These are phyloP conservation scores for Coemansia sp. DNA, from an alignment of 371 early-diverging fungal genomes.

Conservation along the genomic window DNA sequence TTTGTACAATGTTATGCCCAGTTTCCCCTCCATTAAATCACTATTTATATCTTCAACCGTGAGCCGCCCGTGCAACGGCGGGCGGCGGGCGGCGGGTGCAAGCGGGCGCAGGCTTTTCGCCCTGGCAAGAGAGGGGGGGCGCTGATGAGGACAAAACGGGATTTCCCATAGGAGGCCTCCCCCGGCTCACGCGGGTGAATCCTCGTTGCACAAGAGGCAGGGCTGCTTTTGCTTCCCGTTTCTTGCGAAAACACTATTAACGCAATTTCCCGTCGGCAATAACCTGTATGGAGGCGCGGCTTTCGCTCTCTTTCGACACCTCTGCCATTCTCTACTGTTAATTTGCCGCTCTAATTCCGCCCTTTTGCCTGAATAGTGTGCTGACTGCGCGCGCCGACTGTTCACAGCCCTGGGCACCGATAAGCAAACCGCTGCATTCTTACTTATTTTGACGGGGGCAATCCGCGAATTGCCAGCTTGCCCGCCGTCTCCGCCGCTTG, in stretches of 20 bases:
- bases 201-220: too few relatives aligned
- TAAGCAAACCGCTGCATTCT: background rate
- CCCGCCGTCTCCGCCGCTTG: too few relatives aligned
- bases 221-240: background rate
- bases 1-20: slow-evolving; percentile 2
- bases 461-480: background rate
- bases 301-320: background rate
- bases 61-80: background rate
- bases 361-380: background rate
- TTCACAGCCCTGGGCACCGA: background rate
- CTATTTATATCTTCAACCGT: background rate
- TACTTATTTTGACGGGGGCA: background rate
- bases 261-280: background rate
- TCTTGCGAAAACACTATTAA: background rate
- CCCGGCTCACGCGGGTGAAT: too few relatives aligned
- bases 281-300: background rate
- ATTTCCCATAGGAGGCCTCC: too few relatives aligned
- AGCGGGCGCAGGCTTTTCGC: too few relatives aligned
- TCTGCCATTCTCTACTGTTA: slow-evolving; percentile 3
- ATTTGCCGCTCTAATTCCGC: slow-evolving; percentile 8
- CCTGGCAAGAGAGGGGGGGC: too few relatives aligned
- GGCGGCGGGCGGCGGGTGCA: too few relatives aligned
- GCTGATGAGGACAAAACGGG: too few relatives aligned
- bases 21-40: background rate
- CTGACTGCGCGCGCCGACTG: background rate